Percentiles rank a stretch among this genome's conserved stretches.
Evolutionary conservation across 345 rosid genomes (phyloP).

Genomic region (Salix exigua): DNA sequence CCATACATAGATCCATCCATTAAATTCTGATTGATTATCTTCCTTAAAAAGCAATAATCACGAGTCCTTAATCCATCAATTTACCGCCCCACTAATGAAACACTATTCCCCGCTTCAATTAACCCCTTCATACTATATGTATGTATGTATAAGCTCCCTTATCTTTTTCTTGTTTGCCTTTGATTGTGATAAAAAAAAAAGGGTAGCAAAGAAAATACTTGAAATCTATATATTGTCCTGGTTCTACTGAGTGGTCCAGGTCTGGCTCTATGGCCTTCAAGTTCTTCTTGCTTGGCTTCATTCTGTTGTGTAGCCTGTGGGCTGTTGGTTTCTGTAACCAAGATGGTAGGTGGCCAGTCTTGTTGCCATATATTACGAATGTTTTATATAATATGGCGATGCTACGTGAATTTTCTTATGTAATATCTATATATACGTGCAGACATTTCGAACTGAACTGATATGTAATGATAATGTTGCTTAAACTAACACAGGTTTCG

Average conservation of each 20-base stretch:
- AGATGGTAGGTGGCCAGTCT: constrained; percentile 43
- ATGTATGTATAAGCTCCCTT: too few species aligned
- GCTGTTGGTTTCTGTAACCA: constrained; percentile 46
- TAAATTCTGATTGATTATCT: constrained; percentile 19
- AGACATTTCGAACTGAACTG: neutral
- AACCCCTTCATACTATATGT: neutral
- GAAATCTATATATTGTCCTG: neutral
- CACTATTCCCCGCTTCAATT: neutral
- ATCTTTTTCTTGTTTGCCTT: neutral
- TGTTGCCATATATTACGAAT: too few species aligned
- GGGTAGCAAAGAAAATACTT: neutral
- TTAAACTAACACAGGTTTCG: constrained; percentile 58
- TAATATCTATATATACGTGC: neutral
- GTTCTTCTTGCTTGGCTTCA: constrained; percentile 38
- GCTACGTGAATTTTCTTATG: neutral
- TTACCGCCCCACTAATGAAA: neutral
- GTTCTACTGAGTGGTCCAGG: constrained; percentile 1
- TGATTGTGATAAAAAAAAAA: neutral
- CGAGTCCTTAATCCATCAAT: constrained; percentile 15
- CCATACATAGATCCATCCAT: neutral
- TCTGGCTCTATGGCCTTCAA: constrained; percentile 38
- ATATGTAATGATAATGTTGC: neutral
- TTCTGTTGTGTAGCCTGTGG: constrained; percentile 37
- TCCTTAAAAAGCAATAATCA: constrained; percentile 17
- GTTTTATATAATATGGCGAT: too few species aligned